Evolutionary conservation across 169 alveolate genomes (phyloP), one percentile per base, ranked within the genome.

Genomic region (Theileria parva): DNA sequence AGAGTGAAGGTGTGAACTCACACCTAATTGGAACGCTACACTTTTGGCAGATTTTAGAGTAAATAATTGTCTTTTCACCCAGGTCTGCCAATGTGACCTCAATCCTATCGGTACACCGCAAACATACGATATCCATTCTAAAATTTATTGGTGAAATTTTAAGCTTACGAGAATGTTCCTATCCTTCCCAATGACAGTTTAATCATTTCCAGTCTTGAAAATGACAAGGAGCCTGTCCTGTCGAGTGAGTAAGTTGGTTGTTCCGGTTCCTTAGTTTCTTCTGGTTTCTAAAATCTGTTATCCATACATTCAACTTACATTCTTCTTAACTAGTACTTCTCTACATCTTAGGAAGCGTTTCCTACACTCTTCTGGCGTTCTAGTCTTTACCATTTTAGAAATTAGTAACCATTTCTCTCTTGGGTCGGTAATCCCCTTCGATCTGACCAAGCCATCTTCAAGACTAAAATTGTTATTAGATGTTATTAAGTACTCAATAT

Each of bases 301-400:
- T 1, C 4, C 2, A 27, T 15, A 34, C 23, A 12, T 5, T 15
- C 61, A 15, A 39, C 74, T 77, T 81, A 73, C 86, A 48, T 25
- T 37, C 34, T 83, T 83, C 48, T 59, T 80, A 32, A 74, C 37
- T 59, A 81, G 71, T 25, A 61, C 75, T 55, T 83, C 88, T 0
- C 89, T 39, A n/a, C 85, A 76, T 12, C 89, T 72, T 51, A 72
- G 61, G 44, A 75, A 83, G n/a, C 89, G 60, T 11, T 66, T 79
- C 12, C 89, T 70, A 68, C 89, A 83, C 63, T 83, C 86, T n/a
- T 77, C 89, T 4, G 89, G 79, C 19, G 78, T 83, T 69, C 77
- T 83, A 2, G 89, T 83, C 86, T 83, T 83, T n/a, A 83, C 89
- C 5, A 83, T 23, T n/a, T 44, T 66, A 21, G 89, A 69, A 13